Evolutionary conservation across 495 filamentous ascomycete genomes (phyloP), one percentile per base, ranked within the genome.

Genomic region (Penicillium herquei): DNA sequence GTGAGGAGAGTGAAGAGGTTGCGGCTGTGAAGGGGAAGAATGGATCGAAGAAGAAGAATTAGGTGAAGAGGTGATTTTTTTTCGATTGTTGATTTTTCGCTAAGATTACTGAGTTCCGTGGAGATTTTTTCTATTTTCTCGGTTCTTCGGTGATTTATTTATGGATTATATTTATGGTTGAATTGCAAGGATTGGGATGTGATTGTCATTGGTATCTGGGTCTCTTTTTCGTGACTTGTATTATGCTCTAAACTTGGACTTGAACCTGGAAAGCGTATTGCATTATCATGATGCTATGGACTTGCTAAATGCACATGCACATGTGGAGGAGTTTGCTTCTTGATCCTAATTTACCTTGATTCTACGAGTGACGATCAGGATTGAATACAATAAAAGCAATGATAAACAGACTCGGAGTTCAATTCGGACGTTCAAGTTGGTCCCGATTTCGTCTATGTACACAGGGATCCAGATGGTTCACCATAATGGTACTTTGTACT

Each of bases 1-100:
- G 70, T 57, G 78, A 78, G 58, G 59, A 50, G 13, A 70, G 55
- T 51, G 40, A 64, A 8, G 46, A 58, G 32, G 49, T 57, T 3
- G 60, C 60, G 9, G 9, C 55, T 3, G 46, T 52, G 33, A 44
- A 54, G 40, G 37, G 17, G 14, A 66, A 64, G 60, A 45, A 58
- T 34, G 61, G 63, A 26, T 7, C 8, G 21, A 66, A 68, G 63
- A 66, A 66, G 65, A 52, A 54, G 33, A 61, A 59, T 51, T 65
- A 34, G 44, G 40, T 42, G 51, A n/a, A n/a, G 11, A 40, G 49
- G 35, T 21, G 16, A 18, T 21, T 26, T 17, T 17, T 18, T 16
- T 18, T 17, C 17, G n/a, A 43, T 43, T 21, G 4, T 43, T 17
- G 16, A 6, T 6, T 43, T 2, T 12, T 44, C 41, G 17, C 9